Base-by-base conservation (phyloP, 2,329 filamentous ascomycete genomes). In the Penicillium rolfsii region DNA sequence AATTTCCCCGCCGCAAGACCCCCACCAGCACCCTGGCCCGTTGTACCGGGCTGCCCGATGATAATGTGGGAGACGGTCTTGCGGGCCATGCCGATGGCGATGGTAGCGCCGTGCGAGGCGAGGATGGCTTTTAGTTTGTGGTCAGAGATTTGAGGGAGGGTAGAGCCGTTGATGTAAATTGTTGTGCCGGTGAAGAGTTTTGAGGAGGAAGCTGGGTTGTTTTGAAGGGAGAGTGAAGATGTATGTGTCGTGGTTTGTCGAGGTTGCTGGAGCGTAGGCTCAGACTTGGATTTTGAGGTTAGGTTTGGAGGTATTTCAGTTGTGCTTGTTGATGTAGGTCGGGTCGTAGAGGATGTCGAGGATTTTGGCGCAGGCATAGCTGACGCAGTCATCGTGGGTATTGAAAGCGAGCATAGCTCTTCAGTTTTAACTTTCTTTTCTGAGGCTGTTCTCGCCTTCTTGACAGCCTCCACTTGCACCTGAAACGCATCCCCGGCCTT, bases 91-190 rank as follows among this genome's bases (percentile, higher is more conserved):
- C 87, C 83, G 38, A 92, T 84, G 3, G 91, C 89, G 67, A 91
- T 82, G 45, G 79, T 81, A 0, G 87, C 94, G 22, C 93, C 94
- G 71, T 96, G 87, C 59, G 87, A 82, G 5, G 84, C 86, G 40
- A 97, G 83, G 16, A 96, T 76, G 58, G 88, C 87, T 80, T 95
- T 96, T 59, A 97, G 84, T 73, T 86, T 90, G 79, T 96, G 91
- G 75, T 97, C 93, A 14, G 91, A 96, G 63, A 97, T 85, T 26
- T 87, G 76, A 1, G 93, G 93, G 61, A 88, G 84, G 2, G 92
- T 96, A 67, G 90, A 93, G 62, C 93, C 93, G 76, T 97, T 97
- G 76, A 97, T 85, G 78, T 94, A 95, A 69, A 97, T 84, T 55
- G 86, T 88, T 24, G 93, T 83, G 16, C 87, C 86, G 48, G 85